These are phyloP conservation scores for Trametes sanguinea DNA, from an alignment of 768 basidiomycete genomes.

Conservation along the genomic window DNA sequence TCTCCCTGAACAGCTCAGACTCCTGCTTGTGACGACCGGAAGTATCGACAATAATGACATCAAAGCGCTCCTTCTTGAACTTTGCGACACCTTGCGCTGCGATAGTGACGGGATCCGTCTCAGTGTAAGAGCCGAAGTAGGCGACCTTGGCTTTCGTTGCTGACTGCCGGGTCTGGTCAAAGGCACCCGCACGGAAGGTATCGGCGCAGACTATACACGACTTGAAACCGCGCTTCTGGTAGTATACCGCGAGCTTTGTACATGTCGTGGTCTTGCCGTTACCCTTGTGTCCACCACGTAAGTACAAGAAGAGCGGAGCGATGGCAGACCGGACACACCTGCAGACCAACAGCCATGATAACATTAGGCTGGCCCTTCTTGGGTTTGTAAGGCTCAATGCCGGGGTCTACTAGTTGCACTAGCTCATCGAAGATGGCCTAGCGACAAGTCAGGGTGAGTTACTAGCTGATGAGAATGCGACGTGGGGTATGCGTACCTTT, in stretches of 20 bases:
- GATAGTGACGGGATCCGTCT: constrained; percentile 95
- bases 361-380: constrained; percentile 93
- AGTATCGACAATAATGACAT: constrained; percentile 98
- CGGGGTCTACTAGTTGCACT: constrained; percentile 92
- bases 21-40: constrained; percentile 98
- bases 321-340: constrained; percentile 51
- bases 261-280: constrained; percentile 99
- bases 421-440: constrained; percentile 97
- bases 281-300: constrained; percentile 51
- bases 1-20: constrained; percentile 93
- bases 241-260: constrained; percentile 97
- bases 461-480: not conserved
- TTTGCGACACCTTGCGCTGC: constrained; percentile 94
- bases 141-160: constrained; percentile 99
- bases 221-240: constrained; percentile 95
- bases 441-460: not conserved
- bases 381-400: constrained; percentile 93
- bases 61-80: constrained; percentile 98
- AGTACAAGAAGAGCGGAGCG: not conserved
- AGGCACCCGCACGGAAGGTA: constrained; percentile 98
- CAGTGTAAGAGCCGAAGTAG: constrained; percentile 98
- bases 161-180: constrained; percentile 98
- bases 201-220: constrained; percentile 98
- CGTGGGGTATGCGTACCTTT: constrained; percentile 58
- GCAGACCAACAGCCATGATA: constrained; percentile 96